Conservation (phyloP, 257 asterid species). For the Plantago ovata region DNA sequence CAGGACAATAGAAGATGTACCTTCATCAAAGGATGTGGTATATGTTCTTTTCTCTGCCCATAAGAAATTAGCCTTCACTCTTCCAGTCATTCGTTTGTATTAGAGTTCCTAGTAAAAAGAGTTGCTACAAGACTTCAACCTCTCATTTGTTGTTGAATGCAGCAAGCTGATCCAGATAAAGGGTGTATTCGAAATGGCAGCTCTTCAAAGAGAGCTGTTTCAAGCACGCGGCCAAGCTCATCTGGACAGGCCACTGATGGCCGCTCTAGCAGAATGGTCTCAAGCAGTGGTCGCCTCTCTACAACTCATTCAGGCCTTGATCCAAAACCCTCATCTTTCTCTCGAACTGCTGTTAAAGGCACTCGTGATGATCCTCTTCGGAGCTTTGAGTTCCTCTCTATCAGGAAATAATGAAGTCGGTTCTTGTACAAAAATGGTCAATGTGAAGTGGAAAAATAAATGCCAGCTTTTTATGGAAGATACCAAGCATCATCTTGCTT, state of each 20-base stretch:
- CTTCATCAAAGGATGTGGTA: constrained; percentile 98
- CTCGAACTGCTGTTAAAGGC: constrained; percentile 55
- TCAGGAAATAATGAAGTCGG: constrained; percentile 16
- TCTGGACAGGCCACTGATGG: constrained; percentile 50
- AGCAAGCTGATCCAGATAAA: constrained; percentile 37
- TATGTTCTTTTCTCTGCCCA: constrained; percentile 13
- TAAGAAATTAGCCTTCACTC: not conserved
- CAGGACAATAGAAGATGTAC: constrained; percentile 63
- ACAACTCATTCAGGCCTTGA: constrained; percentile 40
- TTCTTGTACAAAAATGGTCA: not conserved
- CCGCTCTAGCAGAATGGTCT: constrained; percentile 38
- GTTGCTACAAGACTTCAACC: no score
- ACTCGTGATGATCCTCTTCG: constrained; percentile 63
- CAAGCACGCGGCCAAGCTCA: constrained; percentile 48
- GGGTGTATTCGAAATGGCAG: constrained; percentile 25
- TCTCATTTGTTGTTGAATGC: no score
- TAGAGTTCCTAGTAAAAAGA: no score
- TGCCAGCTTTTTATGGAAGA: not conserved
- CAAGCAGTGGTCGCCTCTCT: constrained; percentile 46
- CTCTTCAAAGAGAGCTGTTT: constrained; percentile 45
- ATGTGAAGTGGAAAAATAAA: constrained; percentile 9
- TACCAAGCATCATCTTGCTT: not conserved
- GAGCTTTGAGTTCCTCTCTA: constrained; percentile 76
- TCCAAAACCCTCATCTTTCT: constrained; percentile 45
- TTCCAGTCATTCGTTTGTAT: not conserved